Evolutionary conservation across 2,329 filamentous ascomycete genomes (phyloP).

Genomic region (Monosporascus sp.): DNA sequence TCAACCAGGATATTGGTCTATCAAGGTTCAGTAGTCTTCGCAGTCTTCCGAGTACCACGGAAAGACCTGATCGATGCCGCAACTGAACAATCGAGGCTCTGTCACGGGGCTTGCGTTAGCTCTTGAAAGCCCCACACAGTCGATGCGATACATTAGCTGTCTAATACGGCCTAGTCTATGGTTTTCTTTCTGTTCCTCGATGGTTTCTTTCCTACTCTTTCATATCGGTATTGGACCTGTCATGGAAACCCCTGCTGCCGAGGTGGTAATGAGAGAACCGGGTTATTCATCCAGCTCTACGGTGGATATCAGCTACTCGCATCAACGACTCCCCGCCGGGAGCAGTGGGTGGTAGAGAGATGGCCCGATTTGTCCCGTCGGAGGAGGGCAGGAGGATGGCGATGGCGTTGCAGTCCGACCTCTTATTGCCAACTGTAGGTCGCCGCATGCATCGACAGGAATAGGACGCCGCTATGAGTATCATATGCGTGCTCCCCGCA

Average conservation of each 20-base stretch:
- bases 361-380: background rate
- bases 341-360: background rate
- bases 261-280: slow-evolving; percentile 29
- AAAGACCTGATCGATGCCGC: background rate
- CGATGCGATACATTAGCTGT: slow-evolving; percentile 25
- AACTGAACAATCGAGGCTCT: background rate
- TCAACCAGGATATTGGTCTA: slow-evolving; percentile 14
- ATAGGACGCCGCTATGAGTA: background rate
- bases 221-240: slow-evolving; percentile 27
- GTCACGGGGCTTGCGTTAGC: background rate
- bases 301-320: background rate
- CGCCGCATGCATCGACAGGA: background rate
- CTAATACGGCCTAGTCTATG: slow-evolving; percentile 16
- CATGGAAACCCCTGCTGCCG: slow-evolving; percentile 30
- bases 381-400: background rate
- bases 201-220: slow-evolving; percentile 23
- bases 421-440: background rate
- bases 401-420: background rate
- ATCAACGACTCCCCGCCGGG: background rate
- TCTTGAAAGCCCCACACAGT: slow-evolving; percentile 14
- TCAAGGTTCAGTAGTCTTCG: slow-evolving; percentile 4
- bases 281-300: slow-evolving; percentile 4
- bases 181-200: slow-evolving; percentile 24
- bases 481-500: background rate
- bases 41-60: background rate